Conservation (phyloP, 2,329 filamentous ascomycete species). For the Beauveria pseudobassiana region DNA sequence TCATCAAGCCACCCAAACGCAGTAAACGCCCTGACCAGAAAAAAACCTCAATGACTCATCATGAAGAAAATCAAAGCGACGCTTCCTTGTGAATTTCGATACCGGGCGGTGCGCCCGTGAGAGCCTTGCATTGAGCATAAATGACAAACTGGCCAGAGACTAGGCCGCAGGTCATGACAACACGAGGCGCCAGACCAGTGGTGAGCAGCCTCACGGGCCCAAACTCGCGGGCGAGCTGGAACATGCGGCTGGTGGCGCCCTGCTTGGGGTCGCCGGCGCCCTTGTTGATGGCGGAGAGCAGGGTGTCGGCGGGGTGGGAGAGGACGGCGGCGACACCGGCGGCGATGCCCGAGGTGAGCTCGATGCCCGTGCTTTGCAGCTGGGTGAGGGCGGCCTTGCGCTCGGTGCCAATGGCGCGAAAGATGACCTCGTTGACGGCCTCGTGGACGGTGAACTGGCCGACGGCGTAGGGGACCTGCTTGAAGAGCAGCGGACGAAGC, state of each 20-base stretch:
- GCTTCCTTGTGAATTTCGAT: constrained; percentile 47
- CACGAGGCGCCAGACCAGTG: constrained; percentile 41
- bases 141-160: constrained; percentile 49
- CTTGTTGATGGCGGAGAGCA: constrained; percentile 49
- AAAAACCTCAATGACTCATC: background rate
- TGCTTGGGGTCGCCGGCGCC: constrained; percentile 42
- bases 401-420: constrained; percentile 56
- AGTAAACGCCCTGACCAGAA: background rate
- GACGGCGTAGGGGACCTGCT: constrained; percentile 90
- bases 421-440: constrained; percentile 74
- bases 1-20: background rate
- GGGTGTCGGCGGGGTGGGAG: constrained; percentile 76
- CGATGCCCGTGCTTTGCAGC: constrained; percentile 70
- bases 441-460: constrained; percentile 93
- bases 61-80: background rate
- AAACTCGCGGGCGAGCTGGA: constrained; percentile 43
- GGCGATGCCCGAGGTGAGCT: constrained; percentile 77
- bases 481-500: constrained; percentile 79
- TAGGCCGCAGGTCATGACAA: constrained; percentile 46
- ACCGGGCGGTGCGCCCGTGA: constrained; percentile 42
- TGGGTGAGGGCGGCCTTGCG: constrained; percentile 61
- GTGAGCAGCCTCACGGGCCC: constrained; percentile 40
- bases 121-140: constrained; percentile 46
- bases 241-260: constrained; percentile 42
- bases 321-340: constrained; percentile 84